Conservation (phyloP, 2,329 filamentous ascomycete species). For the Colletotrichum acutatum region DNA sequence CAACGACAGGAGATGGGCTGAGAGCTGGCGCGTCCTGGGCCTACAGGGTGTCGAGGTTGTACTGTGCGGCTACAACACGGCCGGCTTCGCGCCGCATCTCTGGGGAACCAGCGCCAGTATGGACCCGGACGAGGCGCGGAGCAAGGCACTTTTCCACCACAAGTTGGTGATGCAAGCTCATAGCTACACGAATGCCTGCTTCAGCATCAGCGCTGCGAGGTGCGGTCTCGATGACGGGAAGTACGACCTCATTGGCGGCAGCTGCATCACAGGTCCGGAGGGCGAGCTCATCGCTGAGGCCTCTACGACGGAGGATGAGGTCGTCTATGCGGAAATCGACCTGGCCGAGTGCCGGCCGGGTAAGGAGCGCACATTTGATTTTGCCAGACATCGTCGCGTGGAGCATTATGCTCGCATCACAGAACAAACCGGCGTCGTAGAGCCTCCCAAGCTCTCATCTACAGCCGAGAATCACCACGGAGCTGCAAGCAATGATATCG, state of each 20-base stretch:
- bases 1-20: slow-evolving; percentile 65
- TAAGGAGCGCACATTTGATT: slow-evolving; percentile 59
- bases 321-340: slow-evolving; percentile 61
- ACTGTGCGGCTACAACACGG: slow-evolving; percentile 60
- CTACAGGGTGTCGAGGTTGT: slow-evolving; percentile 51
- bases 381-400: slow-evolving; percentile 53
- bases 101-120: slow-evolving; percentile 46
- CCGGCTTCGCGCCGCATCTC: slow-evolving; percentile 58
- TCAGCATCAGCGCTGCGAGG: slow-evolving; percentile 59
- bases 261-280: slow-evolving; percentile 58
- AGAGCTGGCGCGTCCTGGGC: slow-evolving; percentile 62
- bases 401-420: slow-evolving; percentile 54
- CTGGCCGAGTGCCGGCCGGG: slow-evolving; percentile 57
- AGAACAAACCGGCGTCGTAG: slow-evolving; percentile 49
- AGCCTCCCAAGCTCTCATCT: slow-evolving; percentile 26
- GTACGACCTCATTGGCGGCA: slow-evolving; percentile 63
- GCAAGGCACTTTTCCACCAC: slow-evolving; percentile 63
- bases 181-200: slow-evolving; percentile 64
- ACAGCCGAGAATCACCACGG: not conserved
- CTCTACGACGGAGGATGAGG: slow-evolving; percentile 58
- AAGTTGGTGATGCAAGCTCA: slow-evolving; percentile 62
- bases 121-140: slow-evolving; percentile 41
- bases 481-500: not conserved
- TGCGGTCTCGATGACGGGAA: slow-evolving; percentile 49
- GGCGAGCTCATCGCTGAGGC: slow-evolving; percentile 61